These are phyloP conservation scores for Chrysoporthe austroafricana DNA, from an alignment of 2,329 filamentous ascomycete species.

Conservation along the genomic window DNA sequence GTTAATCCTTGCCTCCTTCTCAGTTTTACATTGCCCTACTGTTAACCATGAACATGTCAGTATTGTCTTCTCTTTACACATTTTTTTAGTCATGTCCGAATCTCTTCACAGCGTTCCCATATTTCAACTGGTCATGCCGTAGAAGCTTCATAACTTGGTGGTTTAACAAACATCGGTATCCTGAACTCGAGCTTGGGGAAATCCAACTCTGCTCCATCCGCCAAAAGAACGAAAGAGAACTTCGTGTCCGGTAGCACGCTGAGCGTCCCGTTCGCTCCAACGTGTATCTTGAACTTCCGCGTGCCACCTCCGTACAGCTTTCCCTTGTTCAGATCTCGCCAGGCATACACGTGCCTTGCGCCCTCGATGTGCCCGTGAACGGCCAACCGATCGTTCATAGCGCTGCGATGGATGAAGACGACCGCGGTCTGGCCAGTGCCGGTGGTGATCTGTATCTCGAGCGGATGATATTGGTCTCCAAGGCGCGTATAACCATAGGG, in stretches of 20 bases:
- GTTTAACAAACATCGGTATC: slow-evolving; percentile 11
- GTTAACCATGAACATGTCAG: neutral
- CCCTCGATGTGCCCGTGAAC: slow-evolving; percentile 11
- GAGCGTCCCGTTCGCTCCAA: slow-evolving; percentile 1
- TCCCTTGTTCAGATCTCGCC: slow-evolving; percentile 1
- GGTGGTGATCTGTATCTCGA: slow-evolving; percentile 11
- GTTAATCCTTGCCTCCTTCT: no score
- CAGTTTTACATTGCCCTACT: neutral
- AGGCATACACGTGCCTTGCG: neutral
- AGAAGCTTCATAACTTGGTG: slow-evolving; percentile 6
- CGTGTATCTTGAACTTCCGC: slow-evolving; percentile 6
- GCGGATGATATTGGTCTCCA: neutral
- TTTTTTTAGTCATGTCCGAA: slow-evolving; percentile 54
- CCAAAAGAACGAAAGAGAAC: neutral
- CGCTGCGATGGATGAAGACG: slow-evolving; percentile 10
- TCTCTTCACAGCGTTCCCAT: slow-evolving; percentile 54
- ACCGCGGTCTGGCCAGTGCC: slow-evolving; percentile 8
- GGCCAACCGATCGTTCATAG: neutral
- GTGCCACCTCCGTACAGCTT: neutral
- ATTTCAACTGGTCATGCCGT: neutral
- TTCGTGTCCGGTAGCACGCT: neutral
- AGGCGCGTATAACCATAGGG: neutral
- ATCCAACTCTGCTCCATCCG: neutral
- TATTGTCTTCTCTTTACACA: slow-evolving; percentile 65
- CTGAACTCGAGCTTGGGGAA: slow-evolving; percentile 6